Evolutionary conservation across 495 filamentous ascomycete genomes (phyloP), one percentile per base, ranked within the genome.

Genomic region (Aspergillus heteromorphus): DNA sequence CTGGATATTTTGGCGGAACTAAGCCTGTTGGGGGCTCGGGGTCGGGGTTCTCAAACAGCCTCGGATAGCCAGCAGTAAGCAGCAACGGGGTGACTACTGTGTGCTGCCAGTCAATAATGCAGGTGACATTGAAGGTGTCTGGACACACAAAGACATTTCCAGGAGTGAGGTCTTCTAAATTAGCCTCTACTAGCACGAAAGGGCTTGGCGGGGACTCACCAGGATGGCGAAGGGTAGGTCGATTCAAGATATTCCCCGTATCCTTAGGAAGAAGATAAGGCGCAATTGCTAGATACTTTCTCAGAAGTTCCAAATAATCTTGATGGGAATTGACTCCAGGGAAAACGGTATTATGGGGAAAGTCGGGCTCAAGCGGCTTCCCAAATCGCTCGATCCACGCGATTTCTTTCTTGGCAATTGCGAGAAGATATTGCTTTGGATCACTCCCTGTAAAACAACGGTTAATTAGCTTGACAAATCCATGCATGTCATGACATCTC

Each of bases 71-170:
- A 23, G 62, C 62, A 19, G 53, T 54, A 23, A 67, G 55, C 14
- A 59, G 23, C 40, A 50, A 54, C 13, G 63, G 65, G 17, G 51
- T 51, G 34, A 67, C 27, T 9, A 51, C 47, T 1, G 62, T 54
- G 23, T 61, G 58, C 55, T 69, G 62, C 66, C 61, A 66, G 49
- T 67, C 62, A 29, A 70, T 64, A 20, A 67, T 56, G 21, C 49
- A 63, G 19, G 54, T 51, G n/a, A 65, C n/a, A 14, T 58, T 51
- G 34, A 48, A 52, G 16, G 65, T 63, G 36, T 63, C 57, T 0
- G 59, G 53, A 13, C 49, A 45, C 6, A 65, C 41, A 20, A 67
- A 61, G 36, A 63, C 55, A 41, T 67, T 70, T 38, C 49, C 55
- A 19, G 57, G 65, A 8, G 53, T 59, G 31, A 66, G 57, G 47